Conservation (phyloP, 2,329 filamentous ascomycete species). For the Ophiostoma fasciatum region DNA sequence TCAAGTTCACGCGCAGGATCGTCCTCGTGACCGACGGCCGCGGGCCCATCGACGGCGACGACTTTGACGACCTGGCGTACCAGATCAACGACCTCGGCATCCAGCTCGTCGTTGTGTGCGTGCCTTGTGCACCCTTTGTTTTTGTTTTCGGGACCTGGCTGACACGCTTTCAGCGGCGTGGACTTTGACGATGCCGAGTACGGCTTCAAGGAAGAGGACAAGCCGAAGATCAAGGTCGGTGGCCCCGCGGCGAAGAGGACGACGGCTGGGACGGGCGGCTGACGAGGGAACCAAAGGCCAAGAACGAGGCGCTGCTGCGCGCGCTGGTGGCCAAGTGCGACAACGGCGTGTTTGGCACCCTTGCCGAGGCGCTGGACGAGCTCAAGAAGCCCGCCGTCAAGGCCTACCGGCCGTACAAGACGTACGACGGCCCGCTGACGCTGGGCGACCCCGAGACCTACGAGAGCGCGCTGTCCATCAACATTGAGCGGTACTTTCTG, state of each 20-base stretch:
- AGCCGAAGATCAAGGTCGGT: constrained; percentile 51
- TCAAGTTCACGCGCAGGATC: constrained; percentile 70
- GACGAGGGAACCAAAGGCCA: too few species aligned
- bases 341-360: constrained; percentile 63
- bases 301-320: constrained; percentile 58
- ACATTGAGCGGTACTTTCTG: constrained; percentile 81
- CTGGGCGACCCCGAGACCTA: constrained; percentile 65
- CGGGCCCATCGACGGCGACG: constrained; percentile 57
- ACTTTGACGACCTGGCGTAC: constrained; percentile 50
- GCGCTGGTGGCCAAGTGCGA: constrained; percentile 50
- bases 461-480: constrained; percentile 62
- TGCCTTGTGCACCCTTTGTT: constrained; percentile 15
- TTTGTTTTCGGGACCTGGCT: too few species aligned
- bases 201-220: constrained; percentile 84
- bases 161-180: constrained; percentile 45
- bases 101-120: constrained; percentile 64
- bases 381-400: constrained; percentile 67
- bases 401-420: constrained; percentile 55
- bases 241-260: background rate
- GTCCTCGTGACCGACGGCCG: constrained; percentile 74
- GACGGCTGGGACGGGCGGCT: background rate
- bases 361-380: constrained; percentile 71
- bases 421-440: constrained; percentile 65
- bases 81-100: constrained; percentile 67
- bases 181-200: constrained; percentile 89